Conservation (phyloP, 2,329 filamentous ascomycete genomes). For the Trichophyton equinum region DNA sequence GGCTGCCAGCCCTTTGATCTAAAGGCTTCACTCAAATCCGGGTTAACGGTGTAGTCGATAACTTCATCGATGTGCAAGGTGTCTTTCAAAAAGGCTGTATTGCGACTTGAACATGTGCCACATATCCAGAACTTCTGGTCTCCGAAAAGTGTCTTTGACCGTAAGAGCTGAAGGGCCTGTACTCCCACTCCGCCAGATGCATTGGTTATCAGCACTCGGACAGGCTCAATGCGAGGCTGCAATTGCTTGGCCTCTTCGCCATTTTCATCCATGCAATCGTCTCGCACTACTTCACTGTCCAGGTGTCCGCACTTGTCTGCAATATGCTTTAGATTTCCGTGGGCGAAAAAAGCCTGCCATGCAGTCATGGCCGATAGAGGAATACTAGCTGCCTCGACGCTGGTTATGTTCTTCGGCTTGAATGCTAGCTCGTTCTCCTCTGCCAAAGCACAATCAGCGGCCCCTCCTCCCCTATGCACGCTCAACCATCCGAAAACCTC, state of each 20-base stretch:
- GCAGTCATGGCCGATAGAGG: constrained; percentile 30
- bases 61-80: constrained; percentile 24
- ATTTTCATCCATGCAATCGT: background rate
- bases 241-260: background rate
- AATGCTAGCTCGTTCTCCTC: constrained; percentile 28
- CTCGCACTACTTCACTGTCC: background rate
- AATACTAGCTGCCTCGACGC: constrained; percentile 25
- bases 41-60: constrained; percentile 15
- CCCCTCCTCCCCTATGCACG: constrained; percentile 29
- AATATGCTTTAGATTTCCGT: constrained; percentile 23
- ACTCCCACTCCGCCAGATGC: constrained; percentile 26
- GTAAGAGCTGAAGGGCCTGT: constrained; percentile 27
- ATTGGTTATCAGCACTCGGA: constrained; percentile 30
- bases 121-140: constrained; percentile 24
- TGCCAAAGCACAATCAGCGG: constrained; percentile 30
- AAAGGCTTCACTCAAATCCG: constrained; percentile 24
- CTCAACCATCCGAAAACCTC: constrained; percentile 29
- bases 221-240: constrained; percentile 4
- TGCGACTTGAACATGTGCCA: constrained; percentile 21
- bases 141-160: constrained; percentile 24
- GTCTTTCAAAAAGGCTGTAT: constrained; percentile 20
- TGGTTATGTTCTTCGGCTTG: constrained; percentile 27
- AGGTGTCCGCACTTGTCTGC: constrained; percentile 1
- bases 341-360: constrained; percentile 31
- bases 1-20: constrained; percentile 21